Percentiles rank a stretch among this genome's conserved stretches.
Evolutionary conservation across 2,329 filamentous ascomycete species (phyloP).

Genomic region (Curvularia verruculosa): DNA sequence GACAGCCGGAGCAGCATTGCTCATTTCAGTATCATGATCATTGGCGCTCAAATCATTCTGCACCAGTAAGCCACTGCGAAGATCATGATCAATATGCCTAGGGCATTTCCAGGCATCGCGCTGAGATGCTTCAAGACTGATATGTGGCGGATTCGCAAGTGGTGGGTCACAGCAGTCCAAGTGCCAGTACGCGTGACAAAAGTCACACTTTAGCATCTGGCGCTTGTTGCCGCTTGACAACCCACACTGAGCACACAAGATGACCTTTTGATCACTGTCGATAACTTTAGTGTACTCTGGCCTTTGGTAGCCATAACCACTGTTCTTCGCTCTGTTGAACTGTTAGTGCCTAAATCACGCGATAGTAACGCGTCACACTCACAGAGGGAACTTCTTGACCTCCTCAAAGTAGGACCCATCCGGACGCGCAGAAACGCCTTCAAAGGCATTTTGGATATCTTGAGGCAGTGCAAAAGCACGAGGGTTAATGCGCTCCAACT

Average conservation of each 20-base stretch:
- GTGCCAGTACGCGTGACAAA: constrained; percentile 84
- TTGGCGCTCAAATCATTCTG: constrained; percentile 43
- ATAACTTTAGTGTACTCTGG: constrained; percentile 65
- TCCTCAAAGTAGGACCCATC: constrained; percentile 83
- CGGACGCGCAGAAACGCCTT: constrained; percentile 75
- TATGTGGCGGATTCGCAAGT: constrained; percentile 74
- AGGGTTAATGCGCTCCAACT: constrained; percentile 71
- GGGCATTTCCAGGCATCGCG: constrained; percentile 85
- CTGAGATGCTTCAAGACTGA: constrained; percentile 56
- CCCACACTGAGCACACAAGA: constrained; percentile 80
- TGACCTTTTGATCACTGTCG: constrained; percentile 72
- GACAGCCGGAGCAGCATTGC: constrained; percentile 31
- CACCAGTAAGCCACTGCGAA: constrained; percentile 52
- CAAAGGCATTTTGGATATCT: constrained; percentile 75
- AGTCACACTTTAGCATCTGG: constrained; percentile 84
- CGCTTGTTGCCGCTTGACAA: constrained; percentile 67
- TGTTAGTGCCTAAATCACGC: constrained; percentile 38
- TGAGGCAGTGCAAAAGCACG: constrained; percentile 73
- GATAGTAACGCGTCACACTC: constrained; percentile 50
- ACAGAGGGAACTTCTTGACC: constrained; percentile 63
- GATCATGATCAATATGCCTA: constrained; percentile 78
- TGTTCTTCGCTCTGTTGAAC: constrained; percentile 44
- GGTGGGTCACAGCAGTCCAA: constrained; percentile 90
- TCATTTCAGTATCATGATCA: constrained; percentile 39
- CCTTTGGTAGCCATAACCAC: constrained; percentile 49